These are phyloP conservation scores for Lentinula boryana DNA, from an alignment of 768 basidiomycete species.

Conservation along the genomic window DNA sequence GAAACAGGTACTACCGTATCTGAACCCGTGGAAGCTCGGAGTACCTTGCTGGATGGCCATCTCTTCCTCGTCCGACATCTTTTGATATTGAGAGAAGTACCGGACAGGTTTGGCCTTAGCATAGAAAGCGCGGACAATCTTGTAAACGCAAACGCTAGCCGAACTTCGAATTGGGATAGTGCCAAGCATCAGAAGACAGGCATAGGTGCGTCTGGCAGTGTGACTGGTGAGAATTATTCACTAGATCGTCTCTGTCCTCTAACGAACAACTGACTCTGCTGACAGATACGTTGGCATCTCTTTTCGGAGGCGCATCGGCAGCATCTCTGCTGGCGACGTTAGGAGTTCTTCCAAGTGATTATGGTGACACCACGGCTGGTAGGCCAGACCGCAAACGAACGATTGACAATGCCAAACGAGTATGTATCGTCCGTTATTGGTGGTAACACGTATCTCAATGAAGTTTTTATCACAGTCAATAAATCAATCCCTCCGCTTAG, in stretches of 20 bases:
- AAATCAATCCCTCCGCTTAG: conserved; percentile 5
- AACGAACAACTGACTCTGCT: conserved; percentile 24
- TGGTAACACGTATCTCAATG: background rate
- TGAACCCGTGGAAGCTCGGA: conserved; percentile 1
- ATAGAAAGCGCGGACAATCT: conserved; percentile 38
- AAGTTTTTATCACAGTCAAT: background rate
- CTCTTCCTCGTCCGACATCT: conserved; percentile 90
- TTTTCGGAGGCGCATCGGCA: conserved; percentile 3
- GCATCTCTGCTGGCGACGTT: conserved; percentile 6
- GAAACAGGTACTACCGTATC: background rate
- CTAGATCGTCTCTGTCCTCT: no score
- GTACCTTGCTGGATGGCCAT: conserved; percentile 53
- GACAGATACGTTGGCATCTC: conserved; percentile 11
- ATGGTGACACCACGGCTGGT: background rate
- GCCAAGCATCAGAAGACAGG: conserved; percentile 1
- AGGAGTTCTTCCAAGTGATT: background rate
- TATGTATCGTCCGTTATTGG: background rate
- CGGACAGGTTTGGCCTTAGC: conserved; percentile 64
- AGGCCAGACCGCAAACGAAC: conserved; percentile 5
- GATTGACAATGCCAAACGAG: conserved; percentile 7
- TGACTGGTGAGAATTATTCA: conserved; percentile 47
- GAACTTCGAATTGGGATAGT: conserved; percentile 23
- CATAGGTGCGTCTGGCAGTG: conserved; percentile 43
- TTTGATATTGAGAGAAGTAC: conserved; percentile 87
- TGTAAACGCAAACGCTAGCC: conserved; percentile 52